Conservation (phyloP, 345 rosid genomes). For the Sonneratia alba region DNA sequence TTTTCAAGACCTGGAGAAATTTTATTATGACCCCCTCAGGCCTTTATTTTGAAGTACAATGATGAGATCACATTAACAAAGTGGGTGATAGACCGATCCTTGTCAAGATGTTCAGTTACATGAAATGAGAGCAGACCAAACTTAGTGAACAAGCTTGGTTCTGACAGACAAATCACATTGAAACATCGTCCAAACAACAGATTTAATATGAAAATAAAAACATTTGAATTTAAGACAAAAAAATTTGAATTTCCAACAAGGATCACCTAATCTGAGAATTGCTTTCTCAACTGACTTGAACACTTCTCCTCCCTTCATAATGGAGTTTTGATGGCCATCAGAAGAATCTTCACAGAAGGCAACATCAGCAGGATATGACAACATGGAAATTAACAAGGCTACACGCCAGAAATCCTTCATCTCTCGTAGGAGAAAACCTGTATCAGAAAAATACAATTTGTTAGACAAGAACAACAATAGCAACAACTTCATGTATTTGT, state of each 20-base stretch:
- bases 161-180: too few species aligned
- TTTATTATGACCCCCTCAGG: background rate
- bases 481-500: background rate
- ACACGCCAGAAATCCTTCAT: slow-evolving; percentile 83
- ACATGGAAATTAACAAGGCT: slow-evolving; percentile 50
- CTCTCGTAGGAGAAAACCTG: slow-evolving; percentile 74
- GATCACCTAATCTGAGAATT: slow-evolving; percentile 46
- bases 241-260: background rate
- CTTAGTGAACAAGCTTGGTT: background rate
- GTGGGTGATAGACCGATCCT: background rate
- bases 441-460: slow-evolving; percentile 4
- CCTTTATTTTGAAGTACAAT: background rate
- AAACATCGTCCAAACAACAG: background rate
- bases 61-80: background rate
- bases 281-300: slow-evolving; percentile 45
- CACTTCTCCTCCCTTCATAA: slow-evolving; percentile 40
- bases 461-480: background rate
- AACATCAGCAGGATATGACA: slow-evolving; percentile 34
- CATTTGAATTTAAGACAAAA: background rate
- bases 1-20: slow-evolving; percentile 58
- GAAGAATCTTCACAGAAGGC: slow-evolving; percentile 25
- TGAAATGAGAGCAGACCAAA: background rate
- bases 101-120: background rate
- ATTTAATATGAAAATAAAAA: background rate
- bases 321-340: slow-evolving; percentile 27